These are phyloP conservation scores for Coemansia sp. DNA, from an alignment of 192 early-diverging fungal species.

Conservation along the genomic window DNA sequence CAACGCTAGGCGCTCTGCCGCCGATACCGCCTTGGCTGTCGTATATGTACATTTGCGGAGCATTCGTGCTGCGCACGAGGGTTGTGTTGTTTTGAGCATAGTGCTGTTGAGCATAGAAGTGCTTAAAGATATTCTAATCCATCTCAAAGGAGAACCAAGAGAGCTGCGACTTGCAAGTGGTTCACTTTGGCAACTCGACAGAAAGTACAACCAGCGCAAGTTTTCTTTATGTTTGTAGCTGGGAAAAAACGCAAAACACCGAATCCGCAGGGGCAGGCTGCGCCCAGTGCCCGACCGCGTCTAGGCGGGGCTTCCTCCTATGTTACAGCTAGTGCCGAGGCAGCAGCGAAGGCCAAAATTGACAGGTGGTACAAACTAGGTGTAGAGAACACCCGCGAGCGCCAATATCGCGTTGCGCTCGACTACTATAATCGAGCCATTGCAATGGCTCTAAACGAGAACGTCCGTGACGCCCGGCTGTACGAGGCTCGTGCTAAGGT, in stretches of 20 bases:
- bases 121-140: too few relatives aligned
- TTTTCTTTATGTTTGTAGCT: constrained; percentile 25
- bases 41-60: too few relatives aligned
- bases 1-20: constrained; percentile 15
- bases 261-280: background rate
- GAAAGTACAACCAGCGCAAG: too few relatives aligned
- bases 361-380: constrained; percentile 17
- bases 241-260: constrained; percentile 27
- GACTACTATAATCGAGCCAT: constrained; percentile 41
- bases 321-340: background rate
- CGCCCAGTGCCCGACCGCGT: background rate
- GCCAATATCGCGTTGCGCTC: constrained; percentile 25
- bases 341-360: constrained; percentile 2
- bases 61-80: too few relatives aligned
- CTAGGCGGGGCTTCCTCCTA: background rate
- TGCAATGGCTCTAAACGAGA: constrained; percentile 25
- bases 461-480: constrained; percentile 11
- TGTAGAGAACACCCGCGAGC: constrained; percentile 21
- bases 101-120: too few relatives aligned
- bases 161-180: too few relatives aligned
- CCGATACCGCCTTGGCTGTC: background rate
- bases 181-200: too few relatives aligned
- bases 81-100: too few relatives aligned
- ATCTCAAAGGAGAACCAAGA: too few relatives aligned
- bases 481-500: constrained; percentile 28